Base-by-base conservation (phyloP, 352 stramenopile species). In the Blastocystis sp. region DNA sequence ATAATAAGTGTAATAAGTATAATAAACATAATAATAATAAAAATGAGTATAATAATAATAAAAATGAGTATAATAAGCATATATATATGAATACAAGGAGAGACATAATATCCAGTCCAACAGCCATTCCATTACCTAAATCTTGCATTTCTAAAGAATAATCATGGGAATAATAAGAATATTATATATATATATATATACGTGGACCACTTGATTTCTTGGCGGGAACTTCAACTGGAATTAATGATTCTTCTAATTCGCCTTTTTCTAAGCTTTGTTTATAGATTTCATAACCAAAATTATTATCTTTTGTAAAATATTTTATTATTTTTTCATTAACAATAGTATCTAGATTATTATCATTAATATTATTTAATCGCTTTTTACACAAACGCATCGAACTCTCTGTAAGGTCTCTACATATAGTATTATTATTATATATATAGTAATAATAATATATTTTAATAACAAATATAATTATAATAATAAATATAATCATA, bases 321-420 rank as follows among this genome's bases (percentile, higher is more conserved):
- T 95, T 83, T 42, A 96, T 70, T 65, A 96, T 93, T 47, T 82
- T 79, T 65, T 81, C 86, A 69, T 95, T 86, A 0, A 95, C 88
- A 27, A 90, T 66, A 34, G 23, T 10, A 4, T 64, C 52, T 9
- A 64, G 31, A 18, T 39, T 32, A 30, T 18, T 16, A n/a, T 79
- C 72, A 67, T 87, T 75, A 45, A 93, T 85, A 65, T 94, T 76
- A 35, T 80, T 80, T 65, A 79, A 77, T 65, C 95, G 74, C 25
- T 80, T 75, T 66, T 95, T 82, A 64, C 84, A 89, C 43, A 84
- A 75, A 55, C 80, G 66, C 68, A 95, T 93, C 73, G 93, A 93
- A 5, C 89, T 87, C 71, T 95, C 79, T 56, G 83, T 83, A 66
- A 95, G 94, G 31, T 80, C 80, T 42, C 93, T 86, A 70, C 97